Base-by-base conservation (phyloP, 1,284 basidiomycete species). In the Porogramme epimiltina region DNA sequence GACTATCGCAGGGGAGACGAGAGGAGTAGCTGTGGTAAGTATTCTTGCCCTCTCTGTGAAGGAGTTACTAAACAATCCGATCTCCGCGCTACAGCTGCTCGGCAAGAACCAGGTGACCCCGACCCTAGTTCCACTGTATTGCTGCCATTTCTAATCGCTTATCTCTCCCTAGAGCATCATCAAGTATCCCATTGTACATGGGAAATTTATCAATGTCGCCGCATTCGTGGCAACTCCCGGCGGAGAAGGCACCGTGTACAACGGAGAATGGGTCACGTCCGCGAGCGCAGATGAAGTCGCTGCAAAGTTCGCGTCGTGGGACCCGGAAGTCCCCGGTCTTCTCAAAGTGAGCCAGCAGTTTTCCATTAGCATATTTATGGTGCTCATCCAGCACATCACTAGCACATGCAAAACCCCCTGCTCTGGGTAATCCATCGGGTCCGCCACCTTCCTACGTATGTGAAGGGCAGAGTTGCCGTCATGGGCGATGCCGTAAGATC, bases 381-480 rank as follows among this genome's bases (percentile, higher is more conserved):
- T 15, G 28, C 28, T 31, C 9, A 31, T 15, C 9, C 9, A 31
- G 28, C 9, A 8, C 9, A 16, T 10, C 13, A 10, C 13, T 41
- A 45, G 23, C 26, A 67, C 66, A 64, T 65, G 37, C 64, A 70
- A 2, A 61, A 61, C 2, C 66, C 66, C 22, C 63, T 63, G 18
- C 51, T 64, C 10, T 74, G 72, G 72, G 69, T 63, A 3, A 59
- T 73, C 11, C 66, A 73, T 46, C 50, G 59, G 1, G 55, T 65
- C 2, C 54, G 50, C 15, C 55, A 58, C 13, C 51, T 73, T 16
- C 57, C 62, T 10, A 59, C 64, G 3, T 73, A 61, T 40, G 58
- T 60, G 3, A 39, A 43, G 28, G 47, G 65, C 45, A 20, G 60
- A 46, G 71, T 71, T 4, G 68, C 63, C 1, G 54, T 73, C 3